phyloP scores from a whole-genome alignment of 306 rosid species.

The Dryas octopetala region DNA sequence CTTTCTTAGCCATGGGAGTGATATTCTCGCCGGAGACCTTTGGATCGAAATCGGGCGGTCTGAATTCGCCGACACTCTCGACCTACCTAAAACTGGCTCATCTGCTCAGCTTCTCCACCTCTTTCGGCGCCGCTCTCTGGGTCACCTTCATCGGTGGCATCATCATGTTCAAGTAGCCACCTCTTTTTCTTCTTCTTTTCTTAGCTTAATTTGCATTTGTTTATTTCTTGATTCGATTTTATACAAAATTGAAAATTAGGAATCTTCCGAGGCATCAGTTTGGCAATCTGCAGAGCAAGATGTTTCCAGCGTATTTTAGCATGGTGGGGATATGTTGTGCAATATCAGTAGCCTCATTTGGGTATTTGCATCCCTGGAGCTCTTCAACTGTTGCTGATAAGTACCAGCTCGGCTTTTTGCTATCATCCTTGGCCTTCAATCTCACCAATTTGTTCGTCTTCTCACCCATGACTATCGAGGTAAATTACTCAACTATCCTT shows the following conservation, averaged over 20 bases:
- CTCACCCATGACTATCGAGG: slow-evolving; percentile 98
- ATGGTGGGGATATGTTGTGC: slow-evolving; percentile 80
- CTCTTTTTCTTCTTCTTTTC: not conserved
- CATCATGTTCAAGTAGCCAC: slow-evolving; percentile 85
- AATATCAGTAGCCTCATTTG: slow-evolving; percentile 71
- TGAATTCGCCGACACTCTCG: slow-evolving; percentile 42
- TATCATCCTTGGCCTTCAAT: slow-evolving; percentile 79
- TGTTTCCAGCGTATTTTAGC: slow-evolving; percentile 93
- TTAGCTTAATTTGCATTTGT: not conserved
- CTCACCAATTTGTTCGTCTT: slow-evolving; percentile 84
- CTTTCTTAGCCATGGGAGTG: slow-evolving; percentile 83
- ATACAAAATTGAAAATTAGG: slow-evolving; percentile 38
- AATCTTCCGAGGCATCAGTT: slow-evolving; percentile 97
- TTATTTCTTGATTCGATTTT: not conserved
- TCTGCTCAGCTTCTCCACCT: slow-evolving; percentile 83
- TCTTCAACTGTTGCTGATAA: slow-evolving; percentile 62
- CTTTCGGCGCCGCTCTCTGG: slow-evolving; percentile 92
- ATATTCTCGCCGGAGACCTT: slow-evolving; percentile 86
- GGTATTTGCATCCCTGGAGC: slow-evolving; percentile 92
- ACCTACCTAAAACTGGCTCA: slow-evolving; percentile 82
- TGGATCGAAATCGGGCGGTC: slow-evolving; percentile 63
- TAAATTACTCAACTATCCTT: slow-evolving; percentile 12
- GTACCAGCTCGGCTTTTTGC: slow-evolving; percentile 93
- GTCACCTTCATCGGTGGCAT: slow-evolving; percentile 98
- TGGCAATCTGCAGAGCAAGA: slow-evolving; percentile 96